phyloP scores from a whole-genome alignment of 768 basidiomycete genomes.

The Crucibulum laeve region DNA sequence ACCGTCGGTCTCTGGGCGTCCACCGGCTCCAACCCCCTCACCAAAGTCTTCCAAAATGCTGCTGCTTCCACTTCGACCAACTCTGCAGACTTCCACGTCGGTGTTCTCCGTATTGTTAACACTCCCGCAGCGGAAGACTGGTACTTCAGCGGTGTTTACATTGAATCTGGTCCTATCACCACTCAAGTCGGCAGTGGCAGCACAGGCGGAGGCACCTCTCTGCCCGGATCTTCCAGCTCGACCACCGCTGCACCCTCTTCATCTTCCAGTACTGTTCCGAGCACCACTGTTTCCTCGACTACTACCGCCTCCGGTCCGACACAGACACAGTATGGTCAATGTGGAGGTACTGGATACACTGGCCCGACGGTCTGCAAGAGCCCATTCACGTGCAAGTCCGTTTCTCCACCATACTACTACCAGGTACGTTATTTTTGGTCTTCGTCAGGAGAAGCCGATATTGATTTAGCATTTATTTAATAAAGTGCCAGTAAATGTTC shows the following conservation, averaged over 20 bases:
- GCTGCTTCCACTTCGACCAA: conserved; percentile 51
- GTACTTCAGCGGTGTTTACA: conserved; percentile 58
- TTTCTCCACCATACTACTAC: conserved; percentile 50
- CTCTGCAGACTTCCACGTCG: conserved; percentile 59
- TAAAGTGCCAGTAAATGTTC: conserved; percentile 21
- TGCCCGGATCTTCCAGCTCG: too few relatives aligned
- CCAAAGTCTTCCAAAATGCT: conserved; percentile 43
- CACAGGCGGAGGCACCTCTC: too few relatives aligned
- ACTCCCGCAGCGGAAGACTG: conserved; percentile 45
- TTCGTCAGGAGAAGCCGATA: too few relatives aligned
- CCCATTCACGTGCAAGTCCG: conserved; percentile 37
- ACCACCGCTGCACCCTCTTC: neutral
- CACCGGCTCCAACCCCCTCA: conserved; percentile 41
- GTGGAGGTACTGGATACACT: conserved; percentile 46
- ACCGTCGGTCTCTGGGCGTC: conserved; percentile 59
- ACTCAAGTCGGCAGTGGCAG: conserved; percentile 40
- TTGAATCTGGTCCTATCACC: conserved; percentile 53
- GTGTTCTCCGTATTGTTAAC: conserved; percentile 53
- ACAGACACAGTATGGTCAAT: conserved; percentile 47
- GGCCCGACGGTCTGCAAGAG: conserved; percentile 42
- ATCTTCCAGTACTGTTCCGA: conserved; percentile 12
- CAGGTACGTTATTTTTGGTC: conserved; percentile 29
- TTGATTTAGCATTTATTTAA: too few relatives aligned
- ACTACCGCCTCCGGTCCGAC: conserved; percentile 28
- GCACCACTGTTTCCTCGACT: conserved; percentile 11